phyloP scores from a whole-genome alignment of 495 filamentous ascomycete species.

The Podospora pseudoanserina region DNA sequence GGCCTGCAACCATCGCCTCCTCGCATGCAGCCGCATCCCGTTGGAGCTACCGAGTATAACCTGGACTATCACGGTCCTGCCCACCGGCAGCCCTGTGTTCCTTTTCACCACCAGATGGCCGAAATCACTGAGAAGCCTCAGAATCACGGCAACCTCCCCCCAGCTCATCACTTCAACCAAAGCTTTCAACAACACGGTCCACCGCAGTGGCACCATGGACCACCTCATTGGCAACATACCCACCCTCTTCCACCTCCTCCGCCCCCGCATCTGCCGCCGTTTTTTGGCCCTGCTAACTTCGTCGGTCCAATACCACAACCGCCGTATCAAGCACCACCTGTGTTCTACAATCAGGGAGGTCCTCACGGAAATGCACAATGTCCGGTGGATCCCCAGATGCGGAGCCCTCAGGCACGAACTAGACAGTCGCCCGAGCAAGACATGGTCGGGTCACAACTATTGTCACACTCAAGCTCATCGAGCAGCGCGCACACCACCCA shows the following conservation, averaged over 20 bases:
- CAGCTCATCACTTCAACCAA: not conserved
- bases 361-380: not conserved
- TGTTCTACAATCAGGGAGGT: not conserved
- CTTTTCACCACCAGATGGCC: not conserved
- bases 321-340: not conserved
- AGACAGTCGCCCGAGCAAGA: not conserved
- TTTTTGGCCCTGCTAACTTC: not conserved
- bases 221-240: not conserved
- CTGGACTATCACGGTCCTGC: not conserved
- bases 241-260: not conserved
- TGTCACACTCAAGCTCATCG: not conserved
- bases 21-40: not conserved
- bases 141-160: not conserved
- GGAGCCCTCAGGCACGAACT: not conserved
- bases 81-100: not conserved
- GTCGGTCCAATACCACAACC: not conserved
- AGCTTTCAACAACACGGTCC: not conserved
- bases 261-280: too few relatives aligned
- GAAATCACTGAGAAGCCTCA: not conserved
- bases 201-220: not conserved
- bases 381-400: not conserved
- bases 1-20: not conserved
- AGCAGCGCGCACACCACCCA: not conserved
- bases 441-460: not conserved
- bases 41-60: not conserved